Evolutionary conservation across 176 grass and related monocot genomes (phyloP).

Genomic region (Oryza rufipogon): DNA sequence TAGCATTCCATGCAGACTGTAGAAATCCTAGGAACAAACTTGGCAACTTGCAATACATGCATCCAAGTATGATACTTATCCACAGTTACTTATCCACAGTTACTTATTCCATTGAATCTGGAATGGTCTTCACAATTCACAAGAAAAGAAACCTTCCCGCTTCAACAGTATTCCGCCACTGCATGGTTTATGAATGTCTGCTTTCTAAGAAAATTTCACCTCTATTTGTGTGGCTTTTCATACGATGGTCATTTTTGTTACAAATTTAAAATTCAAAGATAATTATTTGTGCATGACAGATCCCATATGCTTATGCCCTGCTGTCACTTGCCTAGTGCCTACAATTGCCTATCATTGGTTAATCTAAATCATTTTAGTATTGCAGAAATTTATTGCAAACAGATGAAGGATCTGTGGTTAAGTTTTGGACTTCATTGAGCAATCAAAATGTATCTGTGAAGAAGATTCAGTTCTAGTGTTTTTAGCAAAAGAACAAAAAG

Average conservation of each 20-base stretch:
- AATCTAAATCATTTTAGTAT: background rate
- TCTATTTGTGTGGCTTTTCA: background rate
- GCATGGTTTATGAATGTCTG: background rate
- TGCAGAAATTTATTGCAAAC: background rate
- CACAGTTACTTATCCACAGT: background rate
- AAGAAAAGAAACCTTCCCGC: background rate
- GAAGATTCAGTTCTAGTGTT: background rate
- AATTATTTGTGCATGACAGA: background rate
- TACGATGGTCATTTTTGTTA: background rate
- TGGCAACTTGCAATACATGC: background rate
- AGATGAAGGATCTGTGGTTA: background rate
- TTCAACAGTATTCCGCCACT: background rate
- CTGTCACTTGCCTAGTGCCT: background rate
- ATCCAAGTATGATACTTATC: slow-evolving; percentile 9
- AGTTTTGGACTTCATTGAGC: slow-evolving; percentile 7
- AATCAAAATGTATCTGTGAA: background rate
- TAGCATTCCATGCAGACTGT: background rate
- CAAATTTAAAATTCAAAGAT: background rate
- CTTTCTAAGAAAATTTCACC: background rate
- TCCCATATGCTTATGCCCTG: background rate
- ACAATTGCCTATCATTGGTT: background rate
- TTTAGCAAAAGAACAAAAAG: background rate
- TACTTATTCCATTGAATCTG: background rate
- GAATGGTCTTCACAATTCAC: background rate
- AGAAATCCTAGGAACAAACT: background rate